Conservation (phyloP, 2,329 filamentous ascomycete genomes). For the Thielaviopsis punctulata region DNA sequence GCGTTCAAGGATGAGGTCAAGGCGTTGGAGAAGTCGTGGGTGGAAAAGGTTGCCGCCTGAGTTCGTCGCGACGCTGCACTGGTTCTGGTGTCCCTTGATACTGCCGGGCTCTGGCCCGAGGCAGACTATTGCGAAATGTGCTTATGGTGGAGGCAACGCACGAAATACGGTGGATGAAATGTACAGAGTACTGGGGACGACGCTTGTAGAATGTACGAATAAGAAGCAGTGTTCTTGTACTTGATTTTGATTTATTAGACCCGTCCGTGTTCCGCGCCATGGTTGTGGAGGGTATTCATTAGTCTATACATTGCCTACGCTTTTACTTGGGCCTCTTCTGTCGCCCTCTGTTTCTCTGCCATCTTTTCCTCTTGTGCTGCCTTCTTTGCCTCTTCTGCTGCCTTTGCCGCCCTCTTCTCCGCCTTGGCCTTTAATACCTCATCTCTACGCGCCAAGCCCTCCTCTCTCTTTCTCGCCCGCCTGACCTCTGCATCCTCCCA, state of each 20-base stretch:
- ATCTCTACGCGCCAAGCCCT: conserved; percentile 37
- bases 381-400: conserved; percentile 12
- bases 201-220: conserved; percentile 2
- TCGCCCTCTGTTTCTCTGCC: not conserved
- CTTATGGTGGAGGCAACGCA: conserved; percentile 10
- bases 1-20: conserved; percentile 79
- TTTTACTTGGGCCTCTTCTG: not conserved
- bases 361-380: not conserved
- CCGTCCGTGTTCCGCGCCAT: too few relatives aligned
- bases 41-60: conserved; percentile 49
- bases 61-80: not conserved
- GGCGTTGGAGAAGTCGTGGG: conserved; percentile 71
- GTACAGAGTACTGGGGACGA: too few relatives aligned
- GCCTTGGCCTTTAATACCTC: conserved; percentile 19
- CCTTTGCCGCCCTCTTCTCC: conserved; percentile 10
- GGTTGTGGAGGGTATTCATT: too few relatives aligned
- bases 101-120: not conserved
- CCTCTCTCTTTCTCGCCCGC: conserved; percentile 37
- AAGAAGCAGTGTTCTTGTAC: too few relatives aligned
- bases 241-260: too few relatives aligned
- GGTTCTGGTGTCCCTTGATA: too few relatives aligned
- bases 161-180: too few relatives aligned
- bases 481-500: conserved; percentile 39
- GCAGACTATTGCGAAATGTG: not conserved
- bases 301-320: too few relatives aligned